These are phyloP conservation scores for Brasenia schreberi DNA, from an alignment of 164 flowering plant species.

Conservation along the genomic window DNA sequence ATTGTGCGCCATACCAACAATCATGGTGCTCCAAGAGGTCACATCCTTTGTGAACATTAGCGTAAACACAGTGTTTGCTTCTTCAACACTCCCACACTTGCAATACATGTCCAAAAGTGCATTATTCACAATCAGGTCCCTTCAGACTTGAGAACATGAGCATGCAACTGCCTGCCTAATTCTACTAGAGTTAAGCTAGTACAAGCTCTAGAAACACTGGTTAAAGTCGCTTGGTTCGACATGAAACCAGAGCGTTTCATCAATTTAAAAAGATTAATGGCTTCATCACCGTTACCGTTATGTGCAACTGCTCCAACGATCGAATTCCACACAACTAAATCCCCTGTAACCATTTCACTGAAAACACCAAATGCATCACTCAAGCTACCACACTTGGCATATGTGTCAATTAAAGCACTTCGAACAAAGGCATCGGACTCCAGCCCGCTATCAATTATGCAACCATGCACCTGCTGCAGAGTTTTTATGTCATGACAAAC, in stretches of 20 bases:
- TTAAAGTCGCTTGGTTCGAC: slow-evolving; percentile 50
- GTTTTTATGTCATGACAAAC: slow-evolving; percentile 34
- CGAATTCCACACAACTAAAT: slow-evolving; percentile 77
- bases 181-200: slow-evolving; percentile 60
- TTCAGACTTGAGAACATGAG: slow-evolving; percentile 55
- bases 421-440: slow-evolving; percentile 74
- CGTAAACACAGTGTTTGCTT: slow-evolving; percentile 39
- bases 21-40: slow-evolving; percentile 92
- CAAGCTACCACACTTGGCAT: slow-evolving; percentile 59
- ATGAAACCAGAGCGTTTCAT: slow-evolving; percentile 64
- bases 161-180: slow-evolving; percentile 80
- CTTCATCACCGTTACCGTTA: slow-evolving; percentile 52
- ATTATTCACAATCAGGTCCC: slow-evolving; percentile 62
- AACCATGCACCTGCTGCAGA: slow-evolving; percentile 47
- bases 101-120: slow-evolving; percentile 91
- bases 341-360: slow-evolving; percentile 61
- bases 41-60: slow-evolving; percentile 58
- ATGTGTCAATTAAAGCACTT: slow-evolving; percentile 65
- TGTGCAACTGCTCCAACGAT: slow-evolving; percentile 73
- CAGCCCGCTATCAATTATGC: slow-evolving; percentile 43
- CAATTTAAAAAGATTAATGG: slow-evolving; percentile 43
- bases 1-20: slow-evolving; percentile 75
- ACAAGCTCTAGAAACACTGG: slow-evolving; percentile 72
- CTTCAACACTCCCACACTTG: slow-evolving; percentile 80
- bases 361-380: slow-evolving; percentile 35